phyloP scores from a whole-genome alignment of 768 basidiomycete species.

The Exsudoporus frostii region DNA sequence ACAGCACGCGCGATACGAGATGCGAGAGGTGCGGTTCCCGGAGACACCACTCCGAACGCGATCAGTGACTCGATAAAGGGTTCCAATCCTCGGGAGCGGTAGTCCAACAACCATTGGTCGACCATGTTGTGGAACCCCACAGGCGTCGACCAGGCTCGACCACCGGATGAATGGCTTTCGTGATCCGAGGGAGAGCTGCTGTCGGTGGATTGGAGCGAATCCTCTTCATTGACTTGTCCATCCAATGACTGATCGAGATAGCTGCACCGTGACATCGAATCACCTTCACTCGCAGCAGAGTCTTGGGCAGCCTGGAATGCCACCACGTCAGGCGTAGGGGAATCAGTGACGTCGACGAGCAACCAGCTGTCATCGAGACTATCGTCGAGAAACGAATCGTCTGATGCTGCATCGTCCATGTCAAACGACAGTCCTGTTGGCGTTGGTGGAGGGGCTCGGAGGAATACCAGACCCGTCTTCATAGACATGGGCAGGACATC shows the following conservation, averaged over 20 bases:
- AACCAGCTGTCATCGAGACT: not conserved
- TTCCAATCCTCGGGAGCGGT: slow-evolving; percentile 14
- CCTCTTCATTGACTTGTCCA: not conserved
- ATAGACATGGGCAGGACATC: slow-evolving; percentile 8
- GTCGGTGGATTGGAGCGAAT: not conserved
- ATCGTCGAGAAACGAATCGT: not conserved
- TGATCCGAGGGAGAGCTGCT: slow-evolving; percentile 5
- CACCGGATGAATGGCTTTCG: slow-evolving; percentile 10
- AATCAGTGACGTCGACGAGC: not conserved
- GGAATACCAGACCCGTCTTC: not conserved
- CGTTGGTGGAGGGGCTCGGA: slow-evolving; percentile 20
- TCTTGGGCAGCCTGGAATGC: not conserved
- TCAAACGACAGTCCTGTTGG: slow-evolving; percentile 8
- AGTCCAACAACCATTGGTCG: slow-evolving; percentile 22
- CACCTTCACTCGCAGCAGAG: not conserved
- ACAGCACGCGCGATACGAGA: slow-evolving; percentile 16
- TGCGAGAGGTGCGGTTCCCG: slow-evolving; percentile 11
- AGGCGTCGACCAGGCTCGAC: not conserved
- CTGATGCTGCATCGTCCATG: not conserved
- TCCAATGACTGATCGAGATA: not conserved
- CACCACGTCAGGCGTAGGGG: not conserved
- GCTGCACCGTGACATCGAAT: not conserved
- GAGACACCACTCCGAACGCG: slow-evolving; percentile 12
- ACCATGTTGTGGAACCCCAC: slow-evolving; percentile 14
- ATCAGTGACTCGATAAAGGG: slow-evolving; percentile 16